These are phyloP conservation scores for Selenicereus undatus DNA, from an alignment of 148 eudicot species.

Conservation along the genomic window DNA sequence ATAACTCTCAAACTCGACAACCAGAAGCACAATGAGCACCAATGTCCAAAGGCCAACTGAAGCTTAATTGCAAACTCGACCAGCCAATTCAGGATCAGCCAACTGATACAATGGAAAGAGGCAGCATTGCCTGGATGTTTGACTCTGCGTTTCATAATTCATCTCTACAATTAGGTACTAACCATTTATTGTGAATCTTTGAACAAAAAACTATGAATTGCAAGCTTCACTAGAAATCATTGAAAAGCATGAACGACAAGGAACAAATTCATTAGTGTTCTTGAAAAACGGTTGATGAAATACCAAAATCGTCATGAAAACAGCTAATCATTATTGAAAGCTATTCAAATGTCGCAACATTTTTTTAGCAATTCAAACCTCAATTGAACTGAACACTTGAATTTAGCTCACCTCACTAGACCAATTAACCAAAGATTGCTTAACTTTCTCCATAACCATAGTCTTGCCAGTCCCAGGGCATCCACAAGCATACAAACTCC, in stretches of 20 bases:
- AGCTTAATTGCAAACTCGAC: too few relatives aligned
- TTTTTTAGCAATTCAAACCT: not conserved
- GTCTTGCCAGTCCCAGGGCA: constrained; percentile 93
- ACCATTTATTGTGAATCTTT: not conserved
- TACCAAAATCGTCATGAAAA: not conserved
- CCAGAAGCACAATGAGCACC: too few relatives aligned
- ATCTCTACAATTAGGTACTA: not conserved
- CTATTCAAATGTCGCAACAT: not conserved
- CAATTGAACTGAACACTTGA: not conserved
- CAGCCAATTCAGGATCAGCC: too few relatives aligned
- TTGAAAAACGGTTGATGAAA: not conserved
- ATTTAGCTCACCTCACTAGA: constrained; percentile 54
- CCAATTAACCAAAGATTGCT: constrained; percentile 52
- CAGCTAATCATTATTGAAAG: not conserved
- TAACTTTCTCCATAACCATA: constrained; percentile 76
- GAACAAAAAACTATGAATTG: not conserved
- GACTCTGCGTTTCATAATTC: not conserved
- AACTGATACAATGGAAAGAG: not conserved
- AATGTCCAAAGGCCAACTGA: too few relatives aligned
- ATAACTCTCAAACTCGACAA: not conserved
- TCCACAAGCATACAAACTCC: constrained; percentile 80
- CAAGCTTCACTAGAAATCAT: not conserved
- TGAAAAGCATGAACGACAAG: not conserved
- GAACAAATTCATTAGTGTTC: not conserved
- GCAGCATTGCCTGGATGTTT: not conserved